Conservation (phyloP, 805 yeast genomes). For the Candida sphagnicola region DNA sequence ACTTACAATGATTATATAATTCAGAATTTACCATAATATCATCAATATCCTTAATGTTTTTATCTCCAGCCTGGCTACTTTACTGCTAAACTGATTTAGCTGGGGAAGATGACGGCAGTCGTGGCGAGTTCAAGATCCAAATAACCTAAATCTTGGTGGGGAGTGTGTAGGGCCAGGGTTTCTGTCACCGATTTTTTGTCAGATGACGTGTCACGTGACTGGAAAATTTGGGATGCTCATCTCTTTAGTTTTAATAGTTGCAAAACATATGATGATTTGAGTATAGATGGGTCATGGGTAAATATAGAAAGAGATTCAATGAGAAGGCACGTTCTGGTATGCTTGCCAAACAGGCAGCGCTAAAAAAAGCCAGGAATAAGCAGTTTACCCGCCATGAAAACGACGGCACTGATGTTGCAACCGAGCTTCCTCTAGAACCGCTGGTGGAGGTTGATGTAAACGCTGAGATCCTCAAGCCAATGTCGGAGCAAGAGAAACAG, state of each 20-base stretch:
- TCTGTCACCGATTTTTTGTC: background rate
- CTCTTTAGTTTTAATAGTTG: background rate
- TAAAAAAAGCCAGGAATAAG: slow-evolving; percentile 65
- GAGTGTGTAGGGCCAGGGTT: background rate
- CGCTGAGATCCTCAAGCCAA: slow-evolving; percentile 57
- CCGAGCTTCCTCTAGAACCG: slow-evolving; percentile 1
- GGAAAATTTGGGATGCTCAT: background rate
- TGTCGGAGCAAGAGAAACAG: slow-evolving; percentile 59
- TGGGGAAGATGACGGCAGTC: no score
- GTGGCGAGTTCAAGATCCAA: no score
- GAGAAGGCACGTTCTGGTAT: slow-evolving; percentile 85
- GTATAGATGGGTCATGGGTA: slow-evolving; percentile 55
- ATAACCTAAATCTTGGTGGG: no score
- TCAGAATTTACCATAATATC: slow-evolving; percentile 6
- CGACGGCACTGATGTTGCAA: slow-evolving; percentile 26
- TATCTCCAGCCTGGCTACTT: no score
- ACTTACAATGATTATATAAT: slow-evolving; percentile 10
- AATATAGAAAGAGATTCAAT: slow-evolving; percentile 74
- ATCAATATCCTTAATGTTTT: background rate
- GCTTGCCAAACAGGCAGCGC: slow-evolving; percentile 71
- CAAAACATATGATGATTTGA: background rate
- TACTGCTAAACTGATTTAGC: no score
- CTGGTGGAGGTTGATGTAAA: slow-evolving; percentile 44
- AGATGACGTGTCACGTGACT: background rate
- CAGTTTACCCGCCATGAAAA: slow-evolving; percentile 54